Evolutionary conservation across 2,329 filamentous ascomycete species (phyloP).

Genomic region (Biscogniauxia mediterranea): DNA sequence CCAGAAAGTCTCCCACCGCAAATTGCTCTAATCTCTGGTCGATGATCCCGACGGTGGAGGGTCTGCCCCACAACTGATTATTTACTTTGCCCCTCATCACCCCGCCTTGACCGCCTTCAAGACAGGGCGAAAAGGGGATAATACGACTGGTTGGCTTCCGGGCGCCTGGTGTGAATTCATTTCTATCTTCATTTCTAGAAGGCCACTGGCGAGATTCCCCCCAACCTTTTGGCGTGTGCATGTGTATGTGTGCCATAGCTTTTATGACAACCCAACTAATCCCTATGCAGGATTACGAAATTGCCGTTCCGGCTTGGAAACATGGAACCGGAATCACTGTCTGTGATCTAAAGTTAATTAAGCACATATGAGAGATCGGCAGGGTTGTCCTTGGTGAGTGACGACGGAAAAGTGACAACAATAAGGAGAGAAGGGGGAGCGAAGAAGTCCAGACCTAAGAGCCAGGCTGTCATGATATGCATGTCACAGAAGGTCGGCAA

Average conservation of each 20-base stretch:
- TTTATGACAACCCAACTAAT: background rate
- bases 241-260: background rate
- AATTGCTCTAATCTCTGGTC: background rate
- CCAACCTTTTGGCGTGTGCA: no score
- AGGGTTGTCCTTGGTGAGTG: background rate
- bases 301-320: background rate
- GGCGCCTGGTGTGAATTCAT: background rate
- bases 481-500: background rate
- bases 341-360: background rate
- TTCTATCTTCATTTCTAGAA: background rate
- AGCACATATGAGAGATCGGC: background rate
- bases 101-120: constrained; percentile 14
- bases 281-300: background rate
- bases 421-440: background rate
- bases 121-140: background rate
- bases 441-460: background rate
- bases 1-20: background rate
- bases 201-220: background rate
- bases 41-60: constrained; percentile 1
- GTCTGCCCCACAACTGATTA: constrained; percentile 10
- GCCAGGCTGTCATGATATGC: background rate
- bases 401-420: background rate
- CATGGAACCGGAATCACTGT: background rate
- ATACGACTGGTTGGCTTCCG: background rate
- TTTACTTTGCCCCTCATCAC: constrained; percentile 18